These are phyloP conservation scores for Syzygium aromaticum DNA, from an alignment of 345 rosid genomes.

Conservation along the genomic window DNA sequence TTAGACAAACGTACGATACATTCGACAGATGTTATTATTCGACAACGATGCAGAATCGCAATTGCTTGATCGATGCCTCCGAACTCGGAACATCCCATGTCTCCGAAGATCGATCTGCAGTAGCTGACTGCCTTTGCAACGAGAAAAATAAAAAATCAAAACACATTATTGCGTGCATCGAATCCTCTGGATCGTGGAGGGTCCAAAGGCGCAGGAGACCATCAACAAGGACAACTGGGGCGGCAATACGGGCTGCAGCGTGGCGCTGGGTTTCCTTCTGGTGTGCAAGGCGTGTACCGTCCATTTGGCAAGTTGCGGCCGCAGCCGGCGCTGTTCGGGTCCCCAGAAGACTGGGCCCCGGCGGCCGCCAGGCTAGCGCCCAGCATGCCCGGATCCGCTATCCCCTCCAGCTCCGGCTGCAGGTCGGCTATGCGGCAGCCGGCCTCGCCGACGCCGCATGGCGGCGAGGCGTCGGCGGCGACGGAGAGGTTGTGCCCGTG, in stretches of 20 bases:
- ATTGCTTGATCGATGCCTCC: background rate
- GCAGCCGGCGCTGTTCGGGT: background rate
- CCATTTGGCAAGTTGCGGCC: fast-evolving
- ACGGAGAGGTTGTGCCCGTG: background rate
- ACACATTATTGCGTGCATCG: background rate
- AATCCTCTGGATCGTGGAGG: background rate
- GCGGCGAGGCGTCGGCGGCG: background rate
- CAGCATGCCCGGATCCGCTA: background rate
- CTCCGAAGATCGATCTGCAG: background rate
- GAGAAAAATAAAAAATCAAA: background rate
- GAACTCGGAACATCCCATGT: background rate
- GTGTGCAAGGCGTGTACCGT: background rate
- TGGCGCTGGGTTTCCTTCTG: fast-evolving
- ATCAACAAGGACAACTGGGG: background rate
- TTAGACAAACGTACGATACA: background rate
- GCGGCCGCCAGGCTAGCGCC: background rate
- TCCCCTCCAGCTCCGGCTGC: background rate
- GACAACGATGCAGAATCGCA: background rate
- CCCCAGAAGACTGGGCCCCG: fast-evolving
- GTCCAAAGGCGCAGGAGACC: background rate
- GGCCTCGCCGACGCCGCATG: fast-evolving
- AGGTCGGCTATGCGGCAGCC: background rate
- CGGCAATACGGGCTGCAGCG: fast-evolving
- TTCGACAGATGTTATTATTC: background rate
- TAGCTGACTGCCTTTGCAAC: background rate